Base-by-base conservation (phyloP, 257 asterid genomes). In the Fraxinus anomala region DNA sequence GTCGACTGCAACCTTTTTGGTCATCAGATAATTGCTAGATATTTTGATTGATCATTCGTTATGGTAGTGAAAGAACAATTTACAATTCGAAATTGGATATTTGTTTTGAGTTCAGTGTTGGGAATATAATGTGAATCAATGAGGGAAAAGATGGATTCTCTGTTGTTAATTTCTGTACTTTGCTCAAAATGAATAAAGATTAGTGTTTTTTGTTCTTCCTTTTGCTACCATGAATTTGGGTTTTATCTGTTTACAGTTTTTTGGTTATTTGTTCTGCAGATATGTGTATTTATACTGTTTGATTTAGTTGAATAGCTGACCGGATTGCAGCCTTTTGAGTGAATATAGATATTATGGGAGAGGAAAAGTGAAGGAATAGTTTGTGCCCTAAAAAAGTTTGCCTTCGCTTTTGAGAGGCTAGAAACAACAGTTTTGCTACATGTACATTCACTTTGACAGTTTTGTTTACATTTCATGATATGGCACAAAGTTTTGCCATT, bases 1-100 rank as follows among this genome's bases (percentile, higher is more conserved):
- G 16, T 23, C 14, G 1, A 76, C 72, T 80, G 80, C 49, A 37
- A 47, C 54, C 31, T 77, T 31, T 59, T 30, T 74, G 73, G 82
- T 9, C 30, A 40, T 42, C 42, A 28, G 73, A 31, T 24, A 14
- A 10, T 78, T 40, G 70, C 40, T 70, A 16, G 23, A 33, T 12
- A 47, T 7, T 39, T 49, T 74, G 71, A 5, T 30, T 51, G 73
- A 42, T 33, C 28, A 28, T 72, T 37, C 36, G 5, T 61, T 61
- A 61, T 23, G 68, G 68, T 23, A 9, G 33, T 23, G 63, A 21
- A 40, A 11, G 68, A 37, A 71, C 36, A 36, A 59, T 26, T 3
- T 56, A 56, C 42, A 44, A 73, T 31, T 31, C 26, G n/a, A 26
- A 28, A 49, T 31, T 69, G 68, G 33, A 61, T n/a, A 61, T 61